Base-by-base conservation (phyloP, 108 stramenopile species). In the Seminavis robusta region DNA sequence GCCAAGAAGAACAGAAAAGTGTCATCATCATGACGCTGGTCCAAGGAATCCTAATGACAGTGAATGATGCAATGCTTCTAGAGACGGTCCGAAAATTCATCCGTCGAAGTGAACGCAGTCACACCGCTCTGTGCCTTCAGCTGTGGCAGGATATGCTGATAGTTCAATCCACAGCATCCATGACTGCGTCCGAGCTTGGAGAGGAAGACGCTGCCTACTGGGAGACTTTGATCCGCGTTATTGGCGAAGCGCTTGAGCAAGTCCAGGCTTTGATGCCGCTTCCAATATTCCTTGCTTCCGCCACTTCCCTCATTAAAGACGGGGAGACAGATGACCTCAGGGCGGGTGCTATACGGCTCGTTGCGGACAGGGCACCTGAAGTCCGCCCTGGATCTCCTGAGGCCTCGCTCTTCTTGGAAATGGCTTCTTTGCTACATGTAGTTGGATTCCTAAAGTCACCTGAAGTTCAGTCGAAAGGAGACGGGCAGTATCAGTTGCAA, bases 241-340 rank as follows among this genome's bases (percentile, higher is more conserved):
- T 74, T 26, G 62, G 58, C 27, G 76, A 82, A 30, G 67, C 67
- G 31, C 67, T 85, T 3, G 79, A 71, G 11, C 48, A 38, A 25
- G 33, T 88, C 4, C 90, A 92, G 40, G 63, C 52, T 44, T 56
- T 78, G 15, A 55, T 92, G 4, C 90, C 90, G 20, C 63, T 71
- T 23, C 86, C 79, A 17, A 77, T 88, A 37, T 93, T 86, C 65
- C 54, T 93, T 33, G 92, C 92, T 33, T 85, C 88, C 25, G 77
- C 74, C 1, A 71, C 81, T 1, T 71, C 80, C 33, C 52, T 84
- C 7, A 56, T 93, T n/a, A 55, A 53, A 15, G 84, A 88, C 34
- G 73, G 70, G 17, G 75, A 63, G 16, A 58, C 60, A 0, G 74
- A 83, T 43, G 81, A 82, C 20, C 59, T 93, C 23, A 76, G 78